A percentile compares a stretch with the other conserved stretches of the same genome.
Conservation (phyloP, 345 rosid species). For the Euclidium syriacum region DNA sequence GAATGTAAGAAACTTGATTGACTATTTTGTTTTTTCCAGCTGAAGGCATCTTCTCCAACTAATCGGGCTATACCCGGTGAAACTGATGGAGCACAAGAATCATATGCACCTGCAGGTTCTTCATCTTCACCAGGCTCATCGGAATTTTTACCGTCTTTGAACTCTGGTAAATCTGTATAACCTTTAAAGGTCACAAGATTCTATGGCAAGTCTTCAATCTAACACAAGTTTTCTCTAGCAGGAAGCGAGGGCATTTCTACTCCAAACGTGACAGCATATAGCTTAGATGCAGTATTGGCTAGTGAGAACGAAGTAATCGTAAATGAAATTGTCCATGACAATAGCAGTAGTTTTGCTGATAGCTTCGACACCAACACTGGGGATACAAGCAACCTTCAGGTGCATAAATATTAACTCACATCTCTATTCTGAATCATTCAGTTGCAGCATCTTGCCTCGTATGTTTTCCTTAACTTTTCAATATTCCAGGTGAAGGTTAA, state of each 20-base stretch:
- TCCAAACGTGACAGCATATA: slow-evolving; percentile 15
- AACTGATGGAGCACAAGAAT: slow-evolving; percentile 28
- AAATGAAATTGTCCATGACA: slow-evolving; percentile 77
- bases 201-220: slow-evolving; percentile 11
- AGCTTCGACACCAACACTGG: slow-evolving; percentile 34
- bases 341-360: slow-evolving; percentile 36
- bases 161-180: slow-evolving; percentile 21
- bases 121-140: slow-evolving; percentile 38
- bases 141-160: slow-evolving; percentile 22
- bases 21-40: neutral
- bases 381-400: slow-evolving; percentile 54
- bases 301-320: slow-evolving; percentile 79
- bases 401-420: slow-evolving; percentile 23
- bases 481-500: slow-evolving; percentile 53
- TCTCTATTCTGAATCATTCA: neutral
- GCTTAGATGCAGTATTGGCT: slow-evolving; percentile 30
- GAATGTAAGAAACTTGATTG: neutral
- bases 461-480: neutral
- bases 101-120: slow-evolving; percentile 26
- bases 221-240: neutral
- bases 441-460: neutral
- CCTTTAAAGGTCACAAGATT: neutral
- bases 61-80: slow-evolving; percentile 39
- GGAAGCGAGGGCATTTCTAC: slow-evolving; percentile 16
- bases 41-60: slow-evolving; percentile 18